Conservation (phyloP, 495 filamentous ascomycete genomes). For the Hyaloscypha variabilis region DNA sequence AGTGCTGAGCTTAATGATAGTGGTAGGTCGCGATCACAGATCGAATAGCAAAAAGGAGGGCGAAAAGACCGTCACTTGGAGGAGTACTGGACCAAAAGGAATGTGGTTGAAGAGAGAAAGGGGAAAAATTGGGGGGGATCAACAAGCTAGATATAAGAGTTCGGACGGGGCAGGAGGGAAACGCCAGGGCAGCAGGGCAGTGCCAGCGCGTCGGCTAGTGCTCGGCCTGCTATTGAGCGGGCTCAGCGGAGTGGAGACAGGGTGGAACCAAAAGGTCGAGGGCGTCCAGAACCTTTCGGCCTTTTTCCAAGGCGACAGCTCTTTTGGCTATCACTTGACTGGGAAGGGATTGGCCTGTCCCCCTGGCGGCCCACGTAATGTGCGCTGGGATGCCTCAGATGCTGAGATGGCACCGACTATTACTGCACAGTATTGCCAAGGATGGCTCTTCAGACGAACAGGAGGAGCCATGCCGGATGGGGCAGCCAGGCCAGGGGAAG, state of each 20-base stretch:
- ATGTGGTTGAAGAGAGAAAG: constrained; percentile 17
- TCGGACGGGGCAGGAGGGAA: neutral
- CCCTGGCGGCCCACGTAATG: neutral
- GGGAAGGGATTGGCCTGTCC: neutral
- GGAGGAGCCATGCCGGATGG: neutral
- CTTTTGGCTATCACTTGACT: neutral
- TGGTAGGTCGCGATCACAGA: constrained; percentile 25
- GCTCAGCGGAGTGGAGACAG: neutral
- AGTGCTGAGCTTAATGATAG: constrained; percentile 25
- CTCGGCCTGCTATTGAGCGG: neutral
- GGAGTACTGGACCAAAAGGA: constrained; percentile 19
- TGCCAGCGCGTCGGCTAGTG: neutral
- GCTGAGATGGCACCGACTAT: too few relatives aligned
- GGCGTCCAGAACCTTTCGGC: neutral
- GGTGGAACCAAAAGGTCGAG: neutral
- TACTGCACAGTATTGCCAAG: too few relatives aligned
- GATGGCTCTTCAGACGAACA: neutral
- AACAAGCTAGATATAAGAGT: constrained; percentile 8
- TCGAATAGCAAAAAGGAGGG: constrained; percentile 19
- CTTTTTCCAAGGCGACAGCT: neutral
- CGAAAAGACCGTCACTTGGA: constrained; percentile 7
- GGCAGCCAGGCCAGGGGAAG: neutral
- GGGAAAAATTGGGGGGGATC: neutral
- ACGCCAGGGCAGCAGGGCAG: neutral
- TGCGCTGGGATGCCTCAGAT: neutral